Evolutionary conservation across 352 stramenopile genomes (phyloP).

Genomic region (Globisporangium lucens): DNA sequence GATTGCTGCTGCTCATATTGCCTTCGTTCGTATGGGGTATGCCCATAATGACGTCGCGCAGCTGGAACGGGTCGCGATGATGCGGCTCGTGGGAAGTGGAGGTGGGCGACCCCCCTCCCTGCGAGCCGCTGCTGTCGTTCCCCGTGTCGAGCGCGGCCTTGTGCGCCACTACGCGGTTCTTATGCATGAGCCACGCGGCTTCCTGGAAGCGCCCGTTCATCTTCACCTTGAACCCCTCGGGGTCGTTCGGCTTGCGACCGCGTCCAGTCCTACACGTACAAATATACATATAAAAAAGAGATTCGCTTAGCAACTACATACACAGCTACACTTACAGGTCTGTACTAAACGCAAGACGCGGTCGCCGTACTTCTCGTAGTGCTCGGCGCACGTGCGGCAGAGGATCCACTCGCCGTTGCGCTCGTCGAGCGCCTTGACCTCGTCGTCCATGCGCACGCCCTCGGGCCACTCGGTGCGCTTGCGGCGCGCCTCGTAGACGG

Average conservation of each 20-base stretch:
- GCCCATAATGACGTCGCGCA: constrained; percentile 8
- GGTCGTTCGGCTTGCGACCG: constrained; percentile 60
- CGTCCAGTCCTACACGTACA: constrained; percentile 35
- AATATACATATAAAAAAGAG: constrained; percentile 5
- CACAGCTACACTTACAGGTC: background rate
- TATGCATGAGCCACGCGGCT: constrained; percentile 64
- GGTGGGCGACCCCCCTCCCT: constrained; percentile 5
- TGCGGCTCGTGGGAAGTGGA: background rate
- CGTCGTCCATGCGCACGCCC: constrained; percentile 42
- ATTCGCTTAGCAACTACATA: background rate
- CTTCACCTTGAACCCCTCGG: constrained; percentile 64
- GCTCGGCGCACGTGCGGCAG: constrained; percentile 52
- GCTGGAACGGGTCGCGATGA: constrained; percentile 10
- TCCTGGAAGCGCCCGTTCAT: constrained; percentile 70
- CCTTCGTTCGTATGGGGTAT: background rate
- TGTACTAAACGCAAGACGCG: background rate
- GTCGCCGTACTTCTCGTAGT: constrained; percentile 40
- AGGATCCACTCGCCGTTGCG: constrained; percentile 64
- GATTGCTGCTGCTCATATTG: background rate
- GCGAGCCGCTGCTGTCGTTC: constrained; percentile 18
- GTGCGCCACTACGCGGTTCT: constrained; percentile 56
- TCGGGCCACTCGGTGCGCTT: constrained; percentile 53
- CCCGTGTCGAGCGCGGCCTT: constrained; percentile 11
- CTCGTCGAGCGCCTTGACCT: constrained; percentile 55
- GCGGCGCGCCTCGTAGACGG: constrained; percentile 41